Evolutionary conservation across 768 basidiomycete species (phyloP).

Genomic region (Boletus edulis): DNA sequence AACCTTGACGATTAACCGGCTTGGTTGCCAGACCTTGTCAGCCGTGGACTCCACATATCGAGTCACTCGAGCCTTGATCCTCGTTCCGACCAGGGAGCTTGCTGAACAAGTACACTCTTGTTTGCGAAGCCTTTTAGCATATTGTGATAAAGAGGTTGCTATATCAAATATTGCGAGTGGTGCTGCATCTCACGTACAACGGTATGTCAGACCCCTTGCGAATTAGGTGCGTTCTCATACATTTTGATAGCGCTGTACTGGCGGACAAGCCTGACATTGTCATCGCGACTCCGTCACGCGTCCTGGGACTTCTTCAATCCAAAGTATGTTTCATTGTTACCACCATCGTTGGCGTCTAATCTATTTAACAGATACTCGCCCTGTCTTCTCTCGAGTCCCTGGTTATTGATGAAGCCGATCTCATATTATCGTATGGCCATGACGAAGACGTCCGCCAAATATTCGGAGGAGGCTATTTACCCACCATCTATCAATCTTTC

Average conservation of each 20-base stretch:
- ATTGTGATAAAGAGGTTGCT: constrained; percentile 75
- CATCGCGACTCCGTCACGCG: constrained; percentile 74
- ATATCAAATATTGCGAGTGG: constrained; percentile 78
- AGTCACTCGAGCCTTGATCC: constrained; percentile 70
- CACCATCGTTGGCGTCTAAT: not conserved
- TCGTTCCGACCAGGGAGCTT: constrained; percentile 91
- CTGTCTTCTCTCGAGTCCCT: constrained; percentile 74
- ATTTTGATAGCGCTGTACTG: constrained; percentile 42
- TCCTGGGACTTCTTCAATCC: constrained; percentile 63
- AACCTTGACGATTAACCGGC: not conserved
- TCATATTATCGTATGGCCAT: constrained; percentile 95
- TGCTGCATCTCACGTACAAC: constrained; percentile 65
- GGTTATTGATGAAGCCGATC: constrained; percentile 96
- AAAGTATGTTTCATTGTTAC: constrained; percentile 44
- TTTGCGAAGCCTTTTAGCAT: constrained; percentile 60
- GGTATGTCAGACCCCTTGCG: constrained; percentile 39
- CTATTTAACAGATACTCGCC: constrained; percentile 51
- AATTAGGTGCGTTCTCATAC: not conserved
- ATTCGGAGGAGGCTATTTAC: constrained; percentile 67
- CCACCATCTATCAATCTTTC: constrained; percentile 85
- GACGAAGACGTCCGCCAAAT: constrained; percentile 82
- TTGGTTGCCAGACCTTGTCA: constrained; percentile 31
- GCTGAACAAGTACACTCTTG: constrained; percentile 84
- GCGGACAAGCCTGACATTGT: constrained; percentile 79
- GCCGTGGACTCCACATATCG: constrained; percentile 42